Percentiles rank a stretch among this genome's conserved stretches.
These are phyloP conservation scores for Globisporangium abappressorium DNA, from an alignment of 352 stramenopile genomes.

Conservation along the genomic window DNA sequence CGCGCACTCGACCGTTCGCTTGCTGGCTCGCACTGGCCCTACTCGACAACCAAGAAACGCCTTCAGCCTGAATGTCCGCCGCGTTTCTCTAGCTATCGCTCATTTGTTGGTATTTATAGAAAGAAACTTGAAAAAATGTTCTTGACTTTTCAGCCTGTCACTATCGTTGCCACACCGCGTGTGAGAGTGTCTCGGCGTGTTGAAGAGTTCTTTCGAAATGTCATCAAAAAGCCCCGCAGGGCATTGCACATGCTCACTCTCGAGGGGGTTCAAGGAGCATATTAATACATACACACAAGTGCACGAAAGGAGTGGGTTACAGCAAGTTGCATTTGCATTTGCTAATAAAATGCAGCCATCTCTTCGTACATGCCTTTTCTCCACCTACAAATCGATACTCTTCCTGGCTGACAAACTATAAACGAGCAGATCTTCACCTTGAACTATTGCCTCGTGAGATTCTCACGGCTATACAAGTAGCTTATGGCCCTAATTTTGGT, in stretches of 20 bases:
- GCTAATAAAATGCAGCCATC: not conserved
- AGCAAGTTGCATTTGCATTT: not conserved
- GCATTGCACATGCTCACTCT: not conserved
- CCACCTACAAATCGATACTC: not conserved
- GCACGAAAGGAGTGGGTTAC: not conserved
- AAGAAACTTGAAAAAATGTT: not conserved
- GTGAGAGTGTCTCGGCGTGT: not conserved
- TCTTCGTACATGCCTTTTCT: not conserved
- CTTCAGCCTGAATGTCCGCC: slow-evolving; percentile 4
- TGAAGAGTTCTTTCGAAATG: not conserved
- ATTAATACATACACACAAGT: not conserved
- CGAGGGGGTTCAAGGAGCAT: not conserved
- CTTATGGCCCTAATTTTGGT: not conserved
- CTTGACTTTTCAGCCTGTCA: slow-evolving; percentile 1
- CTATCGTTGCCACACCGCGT: slow-evolving; percentile 2
- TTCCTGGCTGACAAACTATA: not conserved
- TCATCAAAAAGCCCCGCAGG: not conserved
- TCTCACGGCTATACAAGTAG: not conserved
- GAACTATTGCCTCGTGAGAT: not conserved
- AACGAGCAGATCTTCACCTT: not conserved
- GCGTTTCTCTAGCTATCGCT: not conserved
- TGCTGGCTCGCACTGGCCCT: not conserved
- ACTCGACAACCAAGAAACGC: slow-evolving; percentile 8
- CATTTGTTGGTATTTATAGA: slow-evolving; percentile 1
- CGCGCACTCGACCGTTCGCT: not conserved